Evolutionary conservation across 2,329 filamentous ascomycete species (phyloP), one percentile per base, ranked within the genome.

Genomic region (Diplodia sapinea): DNA sequence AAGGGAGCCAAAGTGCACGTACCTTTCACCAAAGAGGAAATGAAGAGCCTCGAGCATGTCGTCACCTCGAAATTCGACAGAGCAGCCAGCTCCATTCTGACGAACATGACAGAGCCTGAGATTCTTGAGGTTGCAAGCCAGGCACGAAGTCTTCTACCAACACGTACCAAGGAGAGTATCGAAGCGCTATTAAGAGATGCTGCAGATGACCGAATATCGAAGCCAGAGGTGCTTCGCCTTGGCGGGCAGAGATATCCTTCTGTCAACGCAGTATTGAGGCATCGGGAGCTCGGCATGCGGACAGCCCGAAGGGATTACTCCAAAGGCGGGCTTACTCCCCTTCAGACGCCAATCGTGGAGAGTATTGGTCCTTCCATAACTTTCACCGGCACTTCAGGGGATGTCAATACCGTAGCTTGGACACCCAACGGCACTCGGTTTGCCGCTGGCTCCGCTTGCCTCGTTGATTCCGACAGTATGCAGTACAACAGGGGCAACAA

Each of bases 401-500:
- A 89, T 73, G 82, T 89, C 1, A 80, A 84, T 40, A 80, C 81
- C 11, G 75, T 88, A 3, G 82, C 85, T 15, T 89, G 87, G 87
- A 82, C 84, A 2, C 79, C 82, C 2, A 79, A 86, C 73, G 84
- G 86, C 2, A 80, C 80, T 2, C 77, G 72, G 3, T 89, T 89
- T 71, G 86, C 84, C 33, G 85, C 83, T 11, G 87, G 86, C 1
- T 84, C 86, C 4, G 83, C 86, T 6, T 83, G 86, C 36, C 82
- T 86, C 5, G 82, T 82, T 3, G 86, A 88, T 70, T 74, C 79
- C 3, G 77, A 82, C 55, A 85, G 82, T n/a, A 85, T 87, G 82
- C 83, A 86, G 50, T 89, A 89, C 72, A 89, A 89, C 68, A 78
- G 84, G 49, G 78, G 81, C 0, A 84, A 86, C 68, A 89, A 89